These are phyloP conservation scores for Blastomyces gilchristii DNA, from an alignment of 2,329 filamentous ascomycete species.

Conservation along the genomic window DNA sequence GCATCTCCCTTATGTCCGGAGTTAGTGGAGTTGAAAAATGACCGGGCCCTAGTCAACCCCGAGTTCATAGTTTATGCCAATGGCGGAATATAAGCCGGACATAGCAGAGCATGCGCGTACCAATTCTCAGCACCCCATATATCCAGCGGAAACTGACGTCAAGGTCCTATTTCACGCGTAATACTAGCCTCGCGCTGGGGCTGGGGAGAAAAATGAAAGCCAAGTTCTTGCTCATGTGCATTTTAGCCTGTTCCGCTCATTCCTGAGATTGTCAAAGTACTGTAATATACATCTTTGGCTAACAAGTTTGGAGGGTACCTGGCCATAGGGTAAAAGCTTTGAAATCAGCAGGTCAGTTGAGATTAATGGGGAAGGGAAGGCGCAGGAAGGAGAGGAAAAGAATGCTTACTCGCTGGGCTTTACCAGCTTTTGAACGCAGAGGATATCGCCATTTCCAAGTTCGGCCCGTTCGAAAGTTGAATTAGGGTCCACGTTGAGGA, in stretches of 20 bases:
- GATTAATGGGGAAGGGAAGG: not conserved
- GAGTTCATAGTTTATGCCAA: too few species aligned
- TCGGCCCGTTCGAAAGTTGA: not conserved
- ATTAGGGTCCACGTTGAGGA: not conserved
- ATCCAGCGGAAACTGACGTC: too few species aligned
- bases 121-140: too few species aligned
- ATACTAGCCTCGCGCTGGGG: not conserved
- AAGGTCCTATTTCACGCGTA: not conserved
- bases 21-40: too few species aligned
- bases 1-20: too few species aligned
- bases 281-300: not conserved
- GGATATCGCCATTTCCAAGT: constrained; percentile 3
- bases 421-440: constrained; percentile 2
- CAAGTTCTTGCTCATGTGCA: not conserved
- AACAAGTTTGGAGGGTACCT: not conserved
- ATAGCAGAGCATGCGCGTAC: too few species aligned
- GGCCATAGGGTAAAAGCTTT: not conserved
- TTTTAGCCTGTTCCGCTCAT: not conserved
- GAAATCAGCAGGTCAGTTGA: not conserved
- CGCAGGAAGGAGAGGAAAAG: not conserved
- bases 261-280: constrained; percentile 7
- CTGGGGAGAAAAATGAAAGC: not conserved
- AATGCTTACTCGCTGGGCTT: constrained; percentile 3
- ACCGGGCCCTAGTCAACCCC: too few species aligned
- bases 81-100: too few species aligned